Conservation (phyloP, 768 basidiomycete genomes). For the Asterophora parasitica region DNA sequence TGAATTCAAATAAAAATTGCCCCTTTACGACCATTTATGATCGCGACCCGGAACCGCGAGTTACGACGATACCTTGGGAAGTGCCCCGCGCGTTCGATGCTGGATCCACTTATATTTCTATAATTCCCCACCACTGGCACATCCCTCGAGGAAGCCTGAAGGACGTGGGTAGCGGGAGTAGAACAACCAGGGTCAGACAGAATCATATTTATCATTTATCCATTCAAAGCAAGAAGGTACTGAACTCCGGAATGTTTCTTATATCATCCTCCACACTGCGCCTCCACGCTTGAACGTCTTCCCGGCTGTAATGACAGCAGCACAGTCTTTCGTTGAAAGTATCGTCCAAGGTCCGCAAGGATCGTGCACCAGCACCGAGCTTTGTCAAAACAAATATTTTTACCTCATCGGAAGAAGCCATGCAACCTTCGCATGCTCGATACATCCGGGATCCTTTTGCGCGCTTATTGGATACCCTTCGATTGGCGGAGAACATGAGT, state of each 20-base stretch:
- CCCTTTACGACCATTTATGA: too few relatives aligned
- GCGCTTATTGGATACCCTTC: not conserved
- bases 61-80: too few relatives aligned
- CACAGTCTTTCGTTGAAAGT: not conserved
- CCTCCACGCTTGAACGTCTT: constrained; percentile 3
- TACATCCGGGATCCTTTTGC: too few relatives aligned
- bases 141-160: too few relatives aligned
- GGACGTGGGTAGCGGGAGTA: too few relatives aligned
- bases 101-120: too few relatives aligned
- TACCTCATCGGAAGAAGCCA: not conserved
- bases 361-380: constrained; percentile 1
- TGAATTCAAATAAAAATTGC: too few relatives aligned
- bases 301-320: not conserved
- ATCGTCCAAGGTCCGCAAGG: constrained; percentile 1
- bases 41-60: too few relatives aligned
- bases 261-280: not conserved
- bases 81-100: too few relatives aligned
- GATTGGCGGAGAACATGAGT: not conserved
- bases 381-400: constrained; percentile 1
- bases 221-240: not conserved
- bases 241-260: constrained; percentile 1
- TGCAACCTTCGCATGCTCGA: not conserved
- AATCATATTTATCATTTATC: too few relatives aligned
- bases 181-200: too few relatives aligned
- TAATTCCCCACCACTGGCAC: too few relatives aligned